Evolutionary conservation across 371 early-diverging fungal genomes (phyloP), one percentile per base, ranked within the genome.

Genomic region (Mucor indicus): DNA sequence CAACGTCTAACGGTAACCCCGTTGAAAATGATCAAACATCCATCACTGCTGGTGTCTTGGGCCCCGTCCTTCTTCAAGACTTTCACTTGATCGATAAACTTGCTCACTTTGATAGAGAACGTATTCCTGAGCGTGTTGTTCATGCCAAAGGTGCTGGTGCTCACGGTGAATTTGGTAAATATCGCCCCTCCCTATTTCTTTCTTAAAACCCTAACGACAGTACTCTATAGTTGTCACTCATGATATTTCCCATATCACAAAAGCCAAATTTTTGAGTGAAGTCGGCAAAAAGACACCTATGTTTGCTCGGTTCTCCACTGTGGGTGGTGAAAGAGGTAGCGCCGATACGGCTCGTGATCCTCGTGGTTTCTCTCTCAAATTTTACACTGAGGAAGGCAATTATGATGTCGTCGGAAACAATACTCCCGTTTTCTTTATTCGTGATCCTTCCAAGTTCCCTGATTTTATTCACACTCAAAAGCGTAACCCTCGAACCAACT

Each of bases 121-220:
- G 91, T 49, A 82, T 85, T 44, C 90, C 90, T 21, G 89, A 90
- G 54, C 84, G 90, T 54, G 91, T 90, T 43, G 89, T 90, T 43
- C 89, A 91, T 53, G 91, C 91, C 69, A 86, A 86, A 57, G 90
- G 90, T 25, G 85, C 85, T 49, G 90, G 88, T 47, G 89, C 90
- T 40, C 88, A 87, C 58, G 90, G 90, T 30, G 76, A 82, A 72
- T 89, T 90, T 69, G 82, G 81, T 79, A 65, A 42, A 38, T 27
- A 42, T 19, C 10, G 13, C 6, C 11, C 9, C 17, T 23, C 13
- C 22, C 13, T 9, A n/a, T 25, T 29, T 17, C 24, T 33, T 10
- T 22, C 19, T 15, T 12, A 15, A 19, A 32, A 32, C 5, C 29
- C 19, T 19, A 4, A 38, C 10, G 9, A 8, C n/a, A n/a, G n/a